Evolutionary conservation across 2,329 filamentous ascomycete species (phyloP).

Genomic region (Chalaropsis thielavioides): DNA sequence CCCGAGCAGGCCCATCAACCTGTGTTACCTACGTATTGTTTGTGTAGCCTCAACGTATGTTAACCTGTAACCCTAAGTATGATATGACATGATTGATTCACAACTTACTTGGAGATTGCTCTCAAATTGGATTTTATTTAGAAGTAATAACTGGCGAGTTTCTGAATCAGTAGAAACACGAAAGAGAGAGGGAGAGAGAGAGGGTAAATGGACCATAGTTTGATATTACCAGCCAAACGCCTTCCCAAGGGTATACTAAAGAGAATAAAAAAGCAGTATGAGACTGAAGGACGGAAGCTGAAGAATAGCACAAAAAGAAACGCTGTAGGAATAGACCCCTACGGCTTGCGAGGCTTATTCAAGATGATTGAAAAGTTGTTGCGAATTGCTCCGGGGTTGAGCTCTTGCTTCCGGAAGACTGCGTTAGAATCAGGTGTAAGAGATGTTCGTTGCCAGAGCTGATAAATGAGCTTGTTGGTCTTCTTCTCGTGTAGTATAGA

Average conservation of each 20-base stretch:
- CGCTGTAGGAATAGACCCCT: too few relatives aligned
- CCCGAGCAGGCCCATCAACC: background rate
- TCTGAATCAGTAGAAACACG: too few relatives aligned
- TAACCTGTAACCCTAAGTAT: background rate
- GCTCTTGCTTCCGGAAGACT: conserved; percentile 54
- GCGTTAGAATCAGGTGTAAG: conserved; percentile 20
- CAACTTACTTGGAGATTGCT: background rate
- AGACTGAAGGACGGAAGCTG: background rate
- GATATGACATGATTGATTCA: background rate
- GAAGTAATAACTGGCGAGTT: too few relatives aligned
- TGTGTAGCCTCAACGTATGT: background rate
- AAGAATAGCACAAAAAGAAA: background rate
- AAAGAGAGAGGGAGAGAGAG: background rate
- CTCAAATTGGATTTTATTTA: too few relatives aligned
- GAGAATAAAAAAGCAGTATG: background rate
- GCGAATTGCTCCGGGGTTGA: conserved; percentile 58
- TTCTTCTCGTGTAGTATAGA: conserved; percentile 49
- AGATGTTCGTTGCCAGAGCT: conserved; percentile 55
- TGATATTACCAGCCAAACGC: background rate
- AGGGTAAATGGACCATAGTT: background rate
- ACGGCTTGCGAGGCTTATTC: conserved; percentile 21
- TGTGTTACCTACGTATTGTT: background rate
- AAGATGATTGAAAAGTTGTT: conserved; percentile 88
- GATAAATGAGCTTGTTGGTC: conserved; percentile 75
- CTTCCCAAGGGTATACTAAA: background rate